A percentile compares a stretch with the other conserved stretches of the same genome.
phyloP scores from a whole-genome alignment of 306 rosid genomes.

The Malus fusca region DNA sequence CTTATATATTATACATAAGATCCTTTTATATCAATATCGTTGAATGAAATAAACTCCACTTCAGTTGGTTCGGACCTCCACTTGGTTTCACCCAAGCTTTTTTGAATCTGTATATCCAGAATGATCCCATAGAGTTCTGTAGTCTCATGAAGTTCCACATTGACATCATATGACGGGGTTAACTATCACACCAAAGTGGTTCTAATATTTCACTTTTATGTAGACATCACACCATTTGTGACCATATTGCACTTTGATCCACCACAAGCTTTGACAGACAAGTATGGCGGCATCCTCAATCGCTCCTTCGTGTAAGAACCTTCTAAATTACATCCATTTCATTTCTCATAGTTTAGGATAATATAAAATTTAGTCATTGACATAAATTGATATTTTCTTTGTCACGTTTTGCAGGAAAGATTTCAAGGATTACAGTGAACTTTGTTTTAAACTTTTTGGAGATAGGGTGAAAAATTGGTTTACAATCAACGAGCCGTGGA shows the following conservation, averaged over 20 bases:
- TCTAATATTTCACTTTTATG: not conserved
- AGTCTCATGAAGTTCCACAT: not conserved
- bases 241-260: constrained; percentile 10
- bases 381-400: no score
- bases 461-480: constrained; percentile 15
- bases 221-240: constrained; percentile 6
- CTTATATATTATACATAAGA: not conserved
- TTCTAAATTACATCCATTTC: not conserved
- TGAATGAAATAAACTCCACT: no score
- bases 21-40: no score
- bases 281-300: not conserved
- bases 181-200: no score
- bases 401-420: not conserved
- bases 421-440: constrained; percentile 8
- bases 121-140: not conserved
- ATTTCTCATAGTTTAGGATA: not conserved
- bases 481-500: constrained; percentile 4
- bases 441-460: constrained; percentile 6
- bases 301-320: constrained; percentile 8
- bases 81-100: no score
- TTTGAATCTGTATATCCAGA: not conserved
- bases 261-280: constrained; percentile 4
- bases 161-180: not conserved
- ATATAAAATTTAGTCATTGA: no score
- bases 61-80: no score